Evolutionary conservation across 768 basidiomycete species (phyloP), one percentile per base, ranked within the genome.

Genomic region (Mycena belliarum): DNA sequence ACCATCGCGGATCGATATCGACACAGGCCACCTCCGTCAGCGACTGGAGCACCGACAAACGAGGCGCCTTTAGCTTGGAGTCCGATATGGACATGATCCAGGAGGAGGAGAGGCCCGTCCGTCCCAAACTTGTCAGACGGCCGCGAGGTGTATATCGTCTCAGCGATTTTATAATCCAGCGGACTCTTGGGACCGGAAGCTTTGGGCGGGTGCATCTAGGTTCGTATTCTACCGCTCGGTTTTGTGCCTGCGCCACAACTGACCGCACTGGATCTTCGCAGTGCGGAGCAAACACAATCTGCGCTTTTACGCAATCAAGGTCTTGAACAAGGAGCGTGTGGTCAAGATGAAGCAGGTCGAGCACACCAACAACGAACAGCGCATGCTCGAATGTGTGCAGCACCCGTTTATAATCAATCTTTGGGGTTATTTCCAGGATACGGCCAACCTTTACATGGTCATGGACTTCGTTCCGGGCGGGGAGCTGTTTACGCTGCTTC

Each of bases 381-480:
- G 78, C 47, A 94, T 98, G 73, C 84, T 99, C 35, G 83, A 87
- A 46, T 81, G 82, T 23, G 88, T 97, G 6, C 86, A 93, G 56
- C 93, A 98, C 70, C 89, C 94, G 2, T 93, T 98, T 74, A 91
- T 98, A 65, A 86, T 98, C 76, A 98, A 95, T 70, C 84, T 98
- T 6, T 98, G 95, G 95, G 95, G 95, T 32, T 85, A 87, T 4
- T 95, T 95, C 70, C 97, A 98, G 69, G 97, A 98, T 68, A 72
- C 85, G 32, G 74, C 89, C 20, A 98, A 98, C 71, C 81, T 98
- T 15, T 99, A 98, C 78, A 96, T 99, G 93, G 89, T 98, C 53
- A 91, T 98, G 86, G 95, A 88, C 76, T 98, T 92, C 72, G 93
- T 93, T 3, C 92, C 95, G 5, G 97, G 97, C 9, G 97, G 97